These are phyloP conservation scores for Candida sithepensis DNA, from an alignment of 805 yeast species.

Conservation along the genomic window DNA sequence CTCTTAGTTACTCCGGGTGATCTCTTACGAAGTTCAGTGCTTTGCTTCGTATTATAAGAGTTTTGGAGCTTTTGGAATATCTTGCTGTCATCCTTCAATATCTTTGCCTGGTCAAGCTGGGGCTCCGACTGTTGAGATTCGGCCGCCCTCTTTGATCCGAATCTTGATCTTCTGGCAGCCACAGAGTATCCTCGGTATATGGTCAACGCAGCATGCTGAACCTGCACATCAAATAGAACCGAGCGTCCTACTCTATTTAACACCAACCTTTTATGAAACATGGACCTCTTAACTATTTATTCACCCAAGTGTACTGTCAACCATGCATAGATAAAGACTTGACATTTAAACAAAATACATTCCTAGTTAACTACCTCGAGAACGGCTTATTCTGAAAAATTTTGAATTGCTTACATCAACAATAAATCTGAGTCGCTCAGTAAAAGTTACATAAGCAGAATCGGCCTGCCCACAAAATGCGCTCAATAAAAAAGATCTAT, in stretches of 20 bases:
- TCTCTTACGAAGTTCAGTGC: not conserved
- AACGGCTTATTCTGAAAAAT: not conserved
- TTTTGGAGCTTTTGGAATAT: not conserved
- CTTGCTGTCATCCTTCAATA: not conserved
- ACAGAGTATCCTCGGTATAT: constrained; percentile 1
- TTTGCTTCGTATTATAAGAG: not conserved
- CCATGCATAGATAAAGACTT: too few species aligned
- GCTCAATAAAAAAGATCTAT: too few species aligned
- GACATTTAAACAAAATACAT: too few species aligned
- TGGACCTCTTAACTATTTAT: too few species aligned
- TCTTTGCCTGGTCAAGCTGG: not conserved
- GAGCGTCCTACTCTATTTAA: not conserved
- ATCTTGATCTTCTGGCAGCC: constrained; percentile 12
- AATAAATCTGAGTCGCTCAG: too few species aligned
- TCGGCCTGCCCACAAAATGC: too few species aligned
- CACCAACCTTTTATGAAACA: not conserved
- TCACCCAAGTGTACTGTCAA: too few species aligned
- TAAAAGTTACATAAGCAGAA: too few species aligned
- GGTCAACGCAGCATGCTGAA: not conserved
- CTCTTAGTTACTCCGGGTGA: not conserved
- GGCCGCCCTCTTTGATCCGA: constrained; percentile 2
- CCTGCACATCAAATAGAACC: not conserved
- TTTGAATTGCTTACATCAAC: not conserved
- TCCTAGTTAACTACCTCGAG: not conserved
- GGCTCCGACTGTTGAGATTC: not conserved